Conservation (phyloP, 306 rosid genomes). For the Psophocarpus tetragonolobus region DNA sequence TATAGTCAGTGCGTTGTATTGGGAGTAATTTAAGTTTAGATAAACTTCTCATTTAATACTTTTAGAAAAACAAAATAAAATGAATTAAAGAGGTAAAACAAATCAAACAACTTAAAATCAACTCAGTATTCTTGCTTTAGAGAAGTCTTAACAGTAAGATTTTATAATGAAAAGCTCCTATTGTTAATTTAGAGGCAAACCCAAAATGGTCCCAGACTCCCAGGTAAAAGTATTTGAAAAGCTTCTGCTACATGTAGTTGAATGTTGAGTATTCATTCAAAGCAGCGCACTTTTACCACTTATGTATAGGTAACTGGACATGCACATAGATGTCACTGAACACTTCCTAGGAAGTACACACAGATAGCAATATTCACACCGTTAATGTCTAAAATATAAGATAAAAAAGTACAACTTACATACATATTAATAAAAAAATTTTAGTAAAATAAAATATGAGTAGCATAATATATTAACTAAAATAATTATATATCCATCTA, state of each 20-base stretch:
- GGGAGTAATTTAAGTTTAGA: background rate
- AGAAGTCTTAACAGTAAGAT: background rate
- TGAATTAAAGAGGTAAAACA: background rate
- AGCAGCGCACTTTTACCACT: background rate
- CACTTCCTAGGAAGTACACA: too few species aligned
- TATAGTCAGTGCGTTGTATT: background rate
- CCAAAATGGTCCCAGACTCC: background rate
- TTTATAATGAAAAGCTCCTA: background rate
- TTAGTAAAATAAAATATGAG: too few species aligned
- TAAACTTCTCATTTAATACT: background rate
- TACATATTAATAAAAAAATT: too few species aligned
- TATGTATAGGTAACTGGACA: background rate
- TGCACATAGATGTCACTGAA: background rate
- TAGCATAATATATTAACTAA: too few species aligned
- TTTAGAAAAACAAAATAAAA: background rate
- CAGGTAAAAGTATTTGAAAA: background rate
- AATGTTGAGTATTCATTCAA: background rate
- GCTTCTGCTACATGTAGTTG: background rate
- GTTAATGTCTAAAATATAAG: too few species aligned
- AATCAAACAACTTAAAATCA: background rate
- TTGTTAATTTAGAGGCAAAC: background rate
- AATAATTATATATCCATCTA: too few species aligned
- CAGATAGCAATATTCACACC: too few species aligned
- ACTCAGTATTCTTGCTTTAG: background rate
- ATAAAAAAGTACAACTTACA: background rate